Evolutionary conservation across 345 rosid genomes (phyloP).

Genomic region (Citrus sp.): DNA sequence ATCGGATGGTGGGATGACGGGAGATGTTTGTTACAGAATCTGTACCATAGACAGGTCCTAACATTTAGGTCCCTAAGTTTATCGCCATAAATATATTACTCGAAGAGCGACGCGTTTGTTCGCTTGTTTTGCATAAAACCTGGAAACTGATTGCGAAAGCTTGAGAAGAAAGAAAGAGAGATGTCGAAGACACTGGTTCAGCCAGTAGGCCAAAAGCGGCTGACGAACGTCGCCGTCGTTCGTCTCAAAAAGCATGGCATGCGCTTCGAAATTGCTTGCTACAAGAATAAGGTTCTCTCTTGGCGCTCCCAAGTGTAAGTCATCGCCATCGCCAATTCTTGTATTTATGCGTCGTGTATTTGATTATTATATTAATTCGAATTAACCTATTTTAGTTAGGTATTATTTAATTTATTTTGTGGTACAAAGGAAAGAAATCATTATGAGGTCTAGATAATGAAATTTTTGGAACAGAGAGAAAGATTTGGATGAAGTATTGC

Average conservation of each 20-base stretch:
- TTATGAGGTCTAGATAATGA: background rate
- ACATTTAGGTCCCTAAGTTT: background rate
- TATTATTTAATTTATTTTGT: background rate
- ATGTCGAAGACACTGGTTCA: conserved; percentile 86
- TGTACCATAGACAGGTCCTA: too few relatives aligned
- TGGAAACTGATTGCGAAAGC: background rate
- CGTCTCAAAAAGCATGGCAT: conserved; percentile 81
- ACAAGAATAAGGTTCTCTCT: conserved; percentile 96
- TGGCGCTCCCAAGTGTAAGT: conserved; percentile 98
- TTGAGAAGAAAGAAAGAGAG: conserved; percentile 8
- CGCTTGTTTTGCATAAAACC: background rate
- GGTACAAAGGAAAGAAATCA: background rate
- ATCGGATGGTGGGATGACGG: too few relatives aligned
- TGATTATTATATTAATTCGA: background rate
- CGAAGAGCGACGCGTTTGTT: background rate
- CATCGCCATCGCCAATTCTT: background rate
- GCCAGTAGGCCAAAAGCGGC: conserved; percentile 91
- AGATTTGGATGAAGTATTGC: conserved; percentile 93
- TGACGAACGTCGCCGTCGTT: conserved; percentile 93
- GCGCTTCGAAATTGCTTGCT: conserved; percentile 98
- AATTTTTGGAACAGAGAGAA: conserved; percentile 58
- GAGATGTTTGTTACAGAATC: too few relatives aligned
- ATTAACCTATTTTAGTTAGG: background rate
- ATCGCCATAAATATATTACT: too few relatives aligned
- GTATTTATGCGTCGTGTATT: background rate